These are phyloP conservation scores for Candida pseudoglaebosa DNA, from an alignment of 805 yeast species.

Conservation along the genomic window DNA sequence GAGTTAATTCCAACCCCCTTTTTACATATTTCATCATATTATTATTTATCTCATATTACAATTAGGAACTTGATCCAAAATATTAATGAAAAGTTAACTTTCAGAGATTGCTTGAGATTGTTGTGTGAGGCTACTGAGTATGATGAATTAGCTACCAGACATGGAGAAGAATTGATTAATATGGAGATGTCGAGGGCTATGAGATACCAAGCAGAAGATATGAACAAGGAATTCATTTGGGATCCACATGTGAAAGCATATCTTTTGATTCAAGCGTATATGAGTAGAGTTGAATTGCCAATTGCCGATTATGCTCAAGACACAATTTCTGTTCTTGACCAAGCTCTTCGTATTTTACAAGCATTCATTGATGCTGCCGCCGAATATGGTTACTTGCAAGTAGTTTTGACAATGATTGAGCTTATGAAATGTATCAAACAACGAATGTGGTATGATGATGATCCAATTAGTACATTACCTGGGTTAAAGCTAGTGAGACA, in stretches of 20 bases:
- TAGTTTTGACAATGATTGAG: slow-evolving; percentile 58
- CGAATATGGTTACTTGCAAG: slow-evolving; percentile 67
- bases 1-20: slow-evolving; percentile 69
- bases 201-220: slow-evolving; percentile 57
- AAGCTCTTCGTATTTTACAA: slow-evolving; percentile 87
- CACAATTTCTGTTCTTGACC: slow-evolving; percentile 89
- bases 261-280: slow-evolving; percentile 67
- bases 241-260: slow-evolving; percentile 84
- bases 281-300: slow-evolving; percentile 73
- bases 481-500: slow-evolving; percentile 26
- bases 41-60: slow-evolving; percentile 88
- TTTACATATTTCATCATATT: slow-evolving; percentile 81
- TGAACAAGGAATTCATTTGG: slow-evolving; percentile 65
- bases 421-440: slow-evolving; percentile 88
- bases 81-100: slow-evolving; percentile 42
- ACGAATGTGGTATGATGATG: slow-evolving; percentile 80
- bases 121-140: slow-evolving; percentile 69
- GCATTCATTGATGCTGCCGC: slow-evolving; percentile 89
- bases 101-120: slow-evolving; percentile 61
- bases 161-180: slow-evolving; percentile 86
- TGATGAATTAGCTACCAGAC: slow-evolving; percentile 85
- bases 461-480: slow-evolving; percentile 56
- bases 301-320: slow-evolving; percentile 95
- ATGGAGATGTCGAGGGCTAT: slow-evolving; percentile 75
- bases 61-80: slow-evolving; percentile 63